These are phyloP conservation scores for Trypanosoma vivax DNA, from an alignment of 208 protist genomes.

Conservation along the genomic window DNA sequence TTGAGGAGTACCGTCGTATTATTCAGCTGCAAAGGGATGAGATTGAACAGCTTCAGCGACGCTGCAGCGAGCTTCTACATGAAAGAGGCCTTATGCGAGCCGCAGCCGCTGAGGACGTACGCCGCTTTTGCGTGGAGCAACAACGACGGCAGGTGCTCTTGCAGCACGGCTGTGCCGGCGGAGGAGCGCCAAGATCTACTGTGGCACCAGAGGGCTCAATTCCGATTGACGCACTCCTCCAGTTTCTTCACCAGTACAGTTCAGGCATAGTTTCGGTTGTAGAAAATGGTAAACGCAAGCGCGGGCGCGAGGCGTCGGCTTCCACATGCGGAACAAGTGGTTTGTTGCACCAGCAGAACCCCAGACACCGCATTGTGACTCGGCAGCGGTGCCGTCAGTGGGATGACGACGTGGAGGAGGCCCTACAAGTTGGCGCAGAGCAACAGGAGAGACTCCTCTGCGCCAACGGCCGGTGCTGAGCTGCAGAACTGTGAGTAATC, in stretches of 20 bases:
- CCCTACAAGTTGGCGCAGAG: not conserved
- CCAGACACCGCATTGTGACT: conserved; percentile 63
- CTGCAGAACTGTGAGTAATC: no score
- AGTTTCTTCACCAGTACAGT: conserved; percentile 77
- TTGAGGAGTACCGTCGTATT: conserved; percentile 51
- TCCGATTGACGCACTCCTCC: conserved; percentile 36
- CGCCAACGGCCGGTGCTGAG: no score
- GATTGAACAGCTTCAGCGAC: conserved; percentile 53
- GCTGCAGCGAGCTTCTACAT: conserved; percentile 57
- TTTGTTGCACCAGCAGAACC: conserved; percentile 25
- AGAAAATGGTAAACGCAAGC: conserved; percentile 54
- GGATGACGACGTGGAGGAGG: conserved; percentile 36
- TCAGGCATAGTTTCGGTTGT: conserved; percentile 53
- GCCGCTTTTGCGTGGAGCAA: conserved; percentile 61
- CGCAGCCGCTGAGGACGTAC: conserved; percentile 57
- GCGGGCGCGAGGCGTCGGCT: conserved; percentile 23
- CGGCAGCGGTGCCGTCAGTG: conserved; percentile 27
- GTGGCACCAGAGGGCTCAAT: conserved; percentile 24
- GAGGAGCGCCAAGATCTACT: not conserved
- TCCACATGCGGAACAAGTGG: not conserved
- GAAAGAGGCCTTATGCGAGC: conserved; percentile 59
- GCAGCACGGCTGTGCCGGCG: conserved; percentile 15
- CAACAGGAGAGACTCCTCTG: conserved; percentile 13
- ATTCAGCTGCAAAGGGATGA: conserved; percentile 60
- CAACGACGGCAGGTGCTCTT: conserved; percentile 11